Percentiles rank a stretch among this genome's conserved stretches.
phyloP scores from a whole-genome alignment of 2,329 filamentous ascomycete genomes.

The Fusarium equiseti region DNA sequence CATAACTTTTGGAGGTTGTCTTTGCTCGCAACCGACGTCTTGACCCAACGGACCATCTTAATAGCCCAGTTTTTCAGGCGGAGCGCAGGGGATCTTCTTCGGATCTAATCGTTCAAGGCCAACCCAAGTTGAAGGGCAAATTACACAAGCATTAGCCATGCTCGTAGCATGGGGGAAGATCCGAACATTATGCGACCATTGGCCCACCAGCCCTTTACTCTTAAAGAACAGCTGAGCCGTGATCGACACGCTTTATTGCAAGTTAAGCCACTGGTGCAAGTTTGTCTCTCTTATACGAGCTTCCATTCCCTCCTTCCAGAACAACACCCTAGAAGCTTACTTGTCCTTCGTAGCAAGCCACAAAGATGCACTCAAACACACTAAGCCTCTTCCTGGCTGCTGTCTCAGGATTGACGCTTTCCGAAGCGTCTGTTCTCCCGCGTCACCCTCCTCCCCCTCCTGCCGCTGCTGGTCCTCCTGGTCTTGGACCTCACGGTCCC shows the following conservation, averaged over 20 bases:
- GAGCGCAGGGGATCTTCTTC: neutral
- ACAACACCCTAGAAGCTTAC: constrained; percentile 10
- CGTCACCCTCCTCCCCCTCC: neutral
- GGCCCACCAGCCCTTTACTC: constrained; percentile 2
- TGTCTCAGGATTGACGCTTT: constrained; percentile 19
- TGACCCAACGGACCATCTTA: neutral
- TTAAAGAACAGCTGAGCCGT: constrained; percentile 7
- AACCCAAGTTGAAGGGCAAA: neutral
- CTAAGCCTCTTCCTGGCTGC: constrained; percentile 33
- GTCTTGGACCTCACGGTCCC: neutral
- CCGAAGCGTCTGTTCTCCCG: constrained; percentile 15
- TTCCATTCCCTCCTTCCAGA: constrained; percentile 13
- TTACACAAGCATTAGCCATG: constrained; percentile 2
- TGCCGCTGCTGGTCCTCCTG: constrained; percentile 1
- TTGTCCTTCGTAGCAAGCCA: neutral
- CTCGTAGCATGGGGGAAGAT: neutral
- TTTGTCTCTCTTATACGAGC: neutral
- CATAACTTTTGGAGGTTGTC: neutral
- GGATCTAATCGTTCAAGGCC: neutral
- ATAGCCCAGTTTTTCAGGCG: neutral
- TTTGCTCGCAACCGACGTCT: neutral
- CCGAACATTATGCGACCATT: constrained; percentile 2
- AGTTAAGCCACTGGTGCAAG: neutral
- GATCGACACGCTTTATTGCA: constrained; percentile 4
- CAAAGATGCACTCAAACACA: constrained; percentile 30